A percentile compares a stretch with the other conserved stretches of the same genome.
These are phyloP conservation scores for Kazachstania sp. DNA, from an alignment of 1,139 yeast genomes.

Conservation along the genomic window DNA sequence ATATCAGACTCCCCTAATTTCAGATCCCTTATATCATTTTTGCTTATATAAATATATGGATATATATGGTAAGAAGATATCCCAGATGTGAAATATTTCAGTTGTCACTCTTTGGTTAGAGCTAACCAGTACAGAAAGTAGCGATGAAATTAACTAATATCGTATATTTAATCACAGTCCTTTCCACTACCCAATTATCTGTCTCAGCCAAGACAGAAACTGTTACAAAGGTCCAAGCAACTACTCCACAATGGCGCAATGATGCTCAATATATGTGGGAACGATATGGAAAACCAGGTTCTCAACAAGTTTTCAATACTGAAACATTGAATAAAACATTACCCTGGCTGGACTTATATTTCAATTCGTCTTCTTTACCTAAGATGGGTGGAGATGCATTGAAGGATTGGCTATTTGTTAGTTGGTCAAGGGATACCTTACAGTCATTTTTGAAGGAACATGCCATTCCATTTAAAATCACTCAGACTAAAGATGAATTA, in stretches of 20 bases:
- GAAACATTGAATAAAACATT: neutral
- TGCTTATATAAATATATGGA: too few species aligned
- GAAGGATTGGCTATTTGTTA: constrained; percentile 39
- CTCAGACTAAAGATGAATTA: constrained; percentile 34
- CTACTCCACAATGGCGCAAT: constrained; percentile 32
- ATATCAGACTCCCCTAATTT: too few species aligned
- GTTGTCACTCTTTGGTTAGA: too few species aligned
- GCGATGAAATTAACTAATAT: too few species aligned
- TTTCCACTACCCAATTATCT: too few species aligned
- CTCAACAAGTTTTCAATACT: neutral
- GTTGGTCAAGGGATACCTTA: constrained; percentile 40
- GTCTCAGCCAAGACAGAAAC: neutral
- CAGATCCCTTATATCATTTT: too few species aligned
- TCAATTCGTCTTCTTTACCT: neutral
- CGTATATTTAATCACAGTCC: too few species aligned
- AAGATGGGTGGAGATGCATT: neutral
- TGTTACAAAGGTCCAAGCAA: neutral
- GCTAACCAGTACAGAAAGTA: too few species aligned
- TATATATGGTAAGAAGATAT: too few species aligned
- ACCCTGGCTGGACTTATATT: constrained; percentile 3
- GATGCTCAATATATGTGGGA: constrained; percentile 34
- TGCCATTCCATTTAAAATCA: constrained; percentile 30
- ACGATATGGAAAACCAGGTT: constrained; percentile 22
- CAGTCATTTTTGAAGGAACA: constrained; percentile 34
- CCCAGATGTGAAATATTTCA: too few species aligned